These are phyloP conservation scores for Phylloporus rhodoxanthus DNA, from an alignment of 768 basidiomycete genomes.

Conservation along the genomic window DNA sequence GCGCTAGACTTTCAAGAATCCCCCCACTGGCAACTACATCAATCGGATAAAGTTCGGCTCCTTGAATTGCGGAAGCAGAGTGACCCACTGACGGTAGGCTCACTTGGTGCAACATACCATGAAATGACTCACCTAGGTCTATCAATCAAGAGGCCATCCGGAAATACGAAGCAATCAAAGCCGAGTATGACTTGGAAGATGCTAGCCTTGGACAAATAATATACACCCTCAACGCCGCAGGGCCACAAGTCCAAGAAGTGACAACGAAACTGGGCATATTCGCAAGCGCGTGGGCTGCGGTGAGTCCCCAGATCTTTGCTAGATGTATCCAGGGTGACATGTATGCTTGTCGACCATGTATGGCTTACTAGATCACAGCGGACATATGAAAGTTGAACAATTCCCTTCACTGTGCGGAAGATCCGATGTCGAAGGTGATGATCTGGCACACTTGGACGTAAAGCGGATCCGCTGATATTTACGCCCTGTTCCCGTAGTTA, in stretches of 20 bases:
- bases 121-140: not conserved
- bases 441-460: not conserved
- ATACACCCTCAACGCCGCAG: slow-evolving; percentile 5
- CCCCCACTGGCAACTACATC: too few species aligned
- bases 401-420: slow-evolving; percentile 6
- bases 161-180: slow-evolving; percentile 6
- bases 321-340: not conserved
- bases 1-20: too few species aligned
- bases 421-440: slow-evolving; percentile 13
- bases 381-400: slow-evolving; percentile 12
- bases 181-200: slow-evolving; percentile 10
- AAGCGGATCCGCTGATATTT: not conserved
- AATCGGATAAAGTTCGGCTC: too few species aligned
- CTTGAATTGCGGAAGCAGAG: slow-evolving; percentile 3
- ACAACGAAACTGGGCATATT: slow-evolving; percentile 15
- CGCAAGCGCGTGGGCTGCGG: slow-evolving; percentile 17
- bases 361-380: slow-evolving; percentile 15
- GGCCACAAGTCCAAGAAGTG: slow-evolving; percentile 17
- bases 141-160: slow-evolving; percentile 6
- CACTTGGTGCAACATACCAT: not conserved
- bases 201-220: slow-evolving; percentile 14
- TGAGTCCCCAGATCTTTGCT: not conserved
- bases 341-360: not conserved
- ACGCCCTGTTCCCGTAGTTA: slow-evolving; percentile 1
- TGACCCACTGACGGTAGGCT: slow-evolving; percentile 14